Percentiles rank a stretch among this genome's conserved stretches.
These are phyloP conservation scores for Cyberlindnera bimundalis DNA, from an alignment of 805 yeast genomes.

Conservation along the genomic window DNA sequence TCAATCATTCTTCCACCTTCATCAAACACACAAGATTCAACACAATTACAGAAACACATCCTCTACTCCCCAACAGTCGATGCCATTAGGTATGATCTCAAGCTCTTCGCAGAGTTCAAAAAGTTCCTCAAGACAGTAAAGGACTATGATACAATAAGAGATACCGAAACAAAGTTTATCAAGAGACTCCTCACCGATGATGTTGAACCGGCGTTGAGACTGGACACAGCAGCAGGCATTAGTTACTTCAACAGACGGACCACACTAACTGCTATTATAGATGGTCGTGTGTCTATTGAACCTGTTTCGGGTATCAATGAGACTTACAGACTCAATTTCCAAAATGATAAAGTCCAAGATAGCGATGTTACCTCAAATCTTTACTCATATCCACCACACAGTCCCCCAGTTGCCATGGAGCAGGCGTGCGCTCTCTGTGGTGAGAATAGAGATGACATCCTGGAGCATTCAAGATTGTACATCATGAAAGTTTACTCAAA, in stretches of 20 bases:
- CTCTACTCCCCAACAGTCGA: constrained; percentile 40
- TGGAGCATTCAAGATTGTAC: constrained; percentile 78
- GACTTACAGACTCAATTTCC: constrained; percentile 46
- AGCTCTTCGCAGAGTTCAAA: constrained; percentile 35
- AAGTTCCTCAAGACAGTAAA: constrained; percentile 36
- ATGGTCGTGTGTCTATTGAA: constrained; percentile 77
- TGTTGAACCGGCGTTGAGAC: constrained; percentile 65
- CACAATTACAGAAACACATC: constrained; percentile 27
- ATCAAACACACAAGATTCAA: not conserved
- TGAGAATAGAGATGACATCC: constrained; percentile 63
- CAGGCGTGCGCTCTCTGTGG: constrained; percentile 84
- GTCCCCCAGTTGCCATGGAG: constrained; percentile 71
- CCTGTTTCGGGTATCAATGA: constrained; percentile 86
- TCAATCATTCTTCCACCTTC: constrained; percentile 6
- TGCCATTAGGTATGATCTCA: constrained; percentile 40
- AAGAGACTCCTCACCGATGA: constrained; percentile 70
- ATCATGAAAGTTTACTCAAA: constrained; percentile 48
- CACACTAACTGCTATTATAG: constrained; percentile 65
- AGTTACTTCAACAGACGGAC: constrained; percentile 60
- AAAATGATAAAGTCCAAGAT: constrained; percentile 18
- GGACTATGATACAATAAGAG: constrained; percentile 33
- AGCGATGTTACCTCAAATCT: constrained; percentile 32
- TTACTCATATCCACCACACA: constrained; percentile 41
- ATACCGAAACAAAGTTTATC: constrained; percentile 49
- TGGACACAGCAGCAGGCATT: constrained; percentile 62